Percentiles rank a stretch among this genome's conserved stretches.
These are phyloP conservation scores for Paraphoma chrysanthemicola DNA, from an alignment of 2,329 filamentous ascomycete species.

Conservation along the genomic window DNA sequence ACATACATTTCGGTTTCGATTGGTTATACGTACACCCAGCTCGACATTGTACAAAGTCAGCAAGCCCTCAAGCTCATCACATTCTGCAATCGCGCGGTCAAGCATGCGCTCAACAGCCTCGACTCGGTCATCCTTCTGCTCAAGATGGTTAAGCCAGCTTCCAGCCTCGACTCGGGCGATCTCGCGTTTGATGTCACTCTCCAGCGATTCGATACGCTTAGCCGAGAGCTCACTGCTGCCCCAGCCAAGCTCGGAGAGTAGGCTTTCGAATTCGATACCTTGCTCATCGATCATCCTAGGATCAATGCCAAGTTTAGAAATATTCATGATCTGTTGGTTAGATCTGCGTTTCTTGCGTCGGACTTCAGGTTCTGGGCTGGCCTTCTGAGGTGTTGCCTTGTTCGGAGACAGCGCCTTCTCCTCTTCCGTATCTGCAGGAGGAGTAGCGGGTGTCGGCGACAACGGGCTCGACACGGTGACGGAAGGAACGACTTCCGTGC, in stretches of 20 bases:
- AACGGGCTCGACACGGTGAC: conserved; percentile 46
- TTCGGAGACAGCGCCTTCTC: conserved; percentile 43
- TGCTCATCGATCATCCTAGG: conserved; percentile 75
- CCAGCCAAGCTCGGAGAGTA: conserved; percentile 90
- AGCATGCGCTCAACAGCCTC: conserved; percentile 85
- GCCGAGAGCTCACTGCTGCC: conserved; percentile 77
- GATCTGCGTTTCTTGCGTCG: conserved; percentile 68
- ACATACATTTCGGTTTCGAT: too few relatives aligned
- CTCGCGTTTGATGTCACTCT: conserved; percentile 83
- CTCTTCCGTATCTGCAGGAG: conserved; percentile 29
- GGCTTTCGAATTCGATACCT: conserved; percentile 80
- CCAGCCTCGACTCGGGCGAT: conserved; percentile 90
- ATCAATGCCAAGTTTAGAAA: conserved; percentile 79
- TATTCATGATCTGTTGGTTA: conserved; percentile 79
- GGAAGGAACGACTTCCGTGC: conserved; percentile 42
- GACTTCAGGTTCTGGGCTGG: conserved; percentile 51
- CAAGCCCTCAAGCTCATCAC: conserved; percentile 93
- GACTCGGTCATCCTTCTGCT: conserved; percentile 89
- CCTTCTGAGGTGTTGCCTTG: conserved; percentile 21
- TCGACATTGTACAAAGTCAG: conserved; percentile 95
- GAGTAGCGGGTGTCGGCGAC: conserved; percentile 22
- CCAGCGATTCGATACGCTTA: conserved; percentile 79
- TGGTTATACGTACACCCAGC: conserved; percentile 71
- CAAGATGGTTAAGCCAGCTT: conserved; percentile 82
- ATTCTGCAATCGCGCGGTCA: conserved; percentile 90